Percentiles rank a stretch among this genome's conserved stretches.
Conservation (phyloP, 805 yeast species). For the Nakazawaea molendinolei region DNA sequence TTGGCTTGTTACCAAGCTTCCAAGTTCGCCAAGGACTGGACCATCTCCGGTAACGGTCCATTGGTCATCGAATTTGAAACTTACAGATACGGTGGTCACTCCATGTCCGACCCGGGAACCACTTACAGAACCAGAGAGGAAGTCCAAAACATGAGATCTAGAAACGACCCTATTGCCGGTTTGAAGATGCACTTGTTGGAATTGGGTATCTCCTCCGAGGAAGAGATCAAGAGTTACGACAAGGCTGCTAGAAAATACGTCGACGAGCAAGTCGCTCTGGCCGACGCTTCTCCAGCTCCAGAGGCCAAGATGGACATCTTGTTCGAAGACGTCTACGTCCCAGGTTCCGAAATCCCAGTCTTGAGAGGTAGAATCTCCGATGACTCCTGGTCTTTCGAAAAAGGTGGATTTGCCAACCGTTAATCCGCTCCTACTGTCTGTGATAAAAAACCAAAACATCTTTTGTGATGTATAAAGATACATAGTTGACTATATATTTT, state of each 20-base stretch:
- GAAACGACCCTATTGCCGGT: conserved; percentile 97
- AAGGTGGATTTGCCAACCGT: conserved; percentile 33
- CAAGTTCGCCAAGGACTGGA: conserved; percentile 95
- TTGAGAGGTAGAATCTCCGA: conserved; percentile 96
- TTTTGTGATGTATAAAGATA: too few species aligned
- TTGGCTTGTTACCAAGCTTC: conserved; percentile 94
- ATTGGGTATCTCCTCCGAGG: conserved; percentile 83
- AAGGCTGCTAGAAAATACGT: conserved; percentile 94
- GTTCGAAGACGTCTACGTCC: conserved; percentile 94
- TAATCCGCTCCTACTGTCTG: too few species aligned
- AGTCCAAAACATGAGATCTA: conserved; percentile 98
- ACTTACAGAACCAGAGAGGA: conserved; percentile 99
- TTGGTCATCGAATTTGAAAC: conserved; percentile 95
- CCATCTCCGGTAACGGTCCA: conserved; percentile 91
- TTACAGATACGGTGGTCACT: conserved; percentile 99
- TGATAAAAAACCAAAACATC: too few species aligned
- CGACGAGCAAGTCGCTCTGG: conserved; percentile 88
- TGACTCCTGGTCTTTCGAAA: conserved; percentile 69
- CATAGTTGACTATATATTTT: too few species aligned
- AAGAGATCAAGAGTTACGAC: conserved; percentile 89
- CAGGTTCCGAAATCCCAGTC: conserved; percentile 87
- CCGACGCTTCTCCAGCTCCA: conserved; percentile 92
- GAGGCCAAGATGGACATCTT: conserved; percentile 91
- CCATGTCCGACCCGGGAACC: conserved; percentile 99
- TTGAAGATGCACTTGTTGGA: conserved; percentile 83